Evolutionary conservation across 108 stramenopile species (phyloP).

Genomic region (Pseudonitzschia multistriata): DNA sequence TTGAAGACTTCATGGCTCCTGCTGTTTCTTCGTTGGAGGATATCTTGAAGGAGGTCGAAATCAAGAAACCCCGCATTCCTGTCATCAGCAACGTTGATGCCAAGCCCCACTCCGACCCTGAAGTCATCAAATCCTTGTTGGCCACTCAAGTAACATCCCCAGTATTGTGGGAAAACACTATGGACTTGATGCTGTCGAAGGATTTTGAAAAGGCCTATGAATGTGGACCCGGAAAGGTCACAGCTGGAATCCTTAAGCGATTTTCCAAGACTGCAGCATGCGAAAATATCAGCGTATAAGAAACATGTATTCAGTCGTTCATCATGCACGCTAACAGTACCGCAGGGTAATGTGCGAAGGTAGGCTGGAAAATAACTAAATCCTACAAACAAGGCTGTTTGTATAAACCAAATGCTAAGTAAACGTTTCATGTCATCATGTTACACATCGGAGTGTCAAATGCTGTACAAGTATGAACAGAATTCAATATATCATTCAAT

Average conservation of each 20-base stretch:
- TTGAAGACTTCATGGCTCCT: constrained; percentile 91
- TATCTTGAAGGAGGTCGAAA: constrained; percentile 82
- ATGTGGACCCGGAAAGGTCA: constrained; percentile 93
- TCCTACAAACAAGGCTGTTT: too few species aligned
- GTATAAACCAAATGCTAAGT: too few species aligned
- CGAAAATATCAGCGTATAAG: constrained; percentile 88
- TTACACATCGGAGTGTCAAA: too few species aligned
- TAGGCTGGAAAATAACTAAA: too few species aligned
- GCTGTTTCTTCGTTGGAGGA: constrained; percentile 87
- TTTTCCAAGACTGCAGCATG: constrained; percentile 89
- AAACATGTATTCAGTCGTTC: too few species aligned
- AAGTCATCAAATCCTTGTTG: constrained; percentile 90
- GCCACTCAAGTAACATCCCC: constrained; percentile 96
- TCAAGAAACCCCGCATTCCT: constrained; percentile 93
- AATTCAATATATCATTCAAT: too few species aligned
- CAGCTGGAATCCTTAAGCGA: constrained; percentile 94
- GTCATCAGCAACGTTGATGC: constrained; percentile 99
- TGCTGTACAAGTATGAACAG: too few species aligned
- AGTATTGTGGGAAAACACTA: constrained; percentile 93
- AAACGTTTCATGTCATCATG: too few species aligned
- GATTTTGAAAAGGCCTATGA: constrained; percentile 89
- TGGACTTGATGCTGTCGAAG: constrained; percentile 78
- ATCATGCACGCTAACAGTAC: too few species aligned
- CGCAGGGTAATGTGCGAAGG: too few species aligned
- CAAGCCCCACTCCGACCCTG: constrained; percentile 93